phyloP scores from a whole-genome alignment of 1,284 basidiomycete genomes.

The Ceratobasidium sp. region DNA sequence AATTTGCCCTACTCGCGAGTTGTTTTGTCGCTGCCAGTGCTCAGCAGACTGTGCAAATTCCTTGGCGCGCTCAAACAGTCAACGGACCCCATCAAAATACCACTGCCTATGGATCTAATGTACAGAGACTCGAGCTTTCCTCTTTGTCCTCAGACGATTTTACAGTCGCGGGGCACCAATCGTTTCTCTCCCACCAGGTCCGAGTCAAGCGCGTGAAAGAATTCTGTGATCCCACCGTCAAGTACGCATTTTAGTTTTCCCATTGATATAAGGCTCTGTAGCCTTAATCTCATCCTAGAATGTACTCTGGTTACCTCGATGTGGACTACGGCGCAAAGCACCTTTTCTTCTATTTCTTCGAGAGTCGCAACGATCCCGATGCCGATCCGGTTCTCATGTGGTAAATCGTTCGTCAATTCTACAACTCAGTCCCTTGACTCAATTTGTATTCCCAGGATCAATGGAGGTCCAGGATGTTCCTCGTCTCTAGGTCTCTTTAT shows the following conservation, averaged over 20 bases:
- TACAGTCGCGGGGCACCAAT: conserved; percentile 12
- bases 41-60: not conserved
- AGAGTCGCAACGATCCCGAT: conserved; percentile 75
- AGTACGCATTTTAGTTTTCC: conserved; percentile 2
- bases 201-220: conserved; percentile 31
- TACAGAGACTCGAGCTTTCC: conserved; percentile 4
- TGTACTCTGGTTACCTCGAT: conserved; percentile 75
- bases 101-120: conserved; percentile 27
- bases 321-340: conserved; percentile 78
- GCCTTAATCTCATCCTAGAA: conserved; percentile 51
- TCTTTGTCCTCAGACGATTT: conserved; percentile 30
- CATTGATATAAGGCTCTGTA: not conserved
- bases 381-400: conserved; percentile 53
- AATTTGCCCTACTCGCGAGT: not conserved
- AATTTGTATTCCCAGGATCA: conserved; percentile 69
- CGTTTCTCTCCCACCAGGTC: conserved; percentile 16
- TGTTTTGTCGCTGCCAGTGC: not conserved
- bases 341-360: conserved; percentile 90
- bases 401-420: not conserved
- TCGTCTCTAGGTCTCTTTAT: conserved; percentile 76
- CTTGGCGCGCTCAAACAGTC: not conserved
- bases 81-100: not conserved
- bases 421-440: conserved; percentile 50
- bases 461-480: conserved; percentile 71
- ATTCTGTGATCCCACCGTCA: conserved; percentile 36